phyloP scores from a whole-genome alignment of 371 early-diverging fungal genomes.

The Hamiltosporidium tvaerminnensis region DNA sequence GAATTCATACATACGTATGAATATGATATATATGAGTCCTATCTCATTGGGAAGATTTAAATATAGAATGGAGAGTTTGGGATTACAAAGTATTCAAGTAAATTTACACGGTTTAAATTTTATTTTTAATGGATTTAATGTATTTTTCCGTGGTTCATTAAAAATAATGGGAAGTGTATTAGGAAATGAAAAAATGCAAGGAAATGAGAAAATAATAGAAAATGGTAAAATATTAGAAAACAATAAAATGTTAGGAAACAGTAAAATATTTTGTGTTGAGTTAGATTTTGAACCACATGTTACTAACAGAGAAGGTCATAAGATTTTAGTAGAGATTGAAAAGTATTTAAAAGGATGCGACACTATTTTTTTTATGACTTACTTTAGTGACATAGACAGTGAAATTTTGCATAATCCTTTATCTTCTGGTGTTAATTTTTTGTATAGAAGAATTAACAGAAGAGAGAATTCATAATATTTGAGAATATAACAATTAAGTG shows the following conservation, averaged over 20 bases:
- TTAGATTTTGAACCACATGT: slow-evolving; percentile 38
- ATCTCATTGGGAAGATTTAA: too few relatives aligned
- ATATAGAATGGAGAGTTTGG: too few relatives aligned
- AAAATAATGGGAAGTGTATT: too few relatives aligned
- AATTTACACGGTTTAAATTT: too few relatives aligned
- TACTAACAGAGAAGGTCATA: slow-evolving; percentile 8
- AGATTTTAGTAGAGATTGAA: slow-evolving; percentile 29
- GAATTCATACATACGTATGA: slow-evolving; percentile 37
- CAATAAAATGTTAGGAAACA: too few relatives aligned
- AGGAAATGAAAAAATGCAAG: too few relatives aligned
- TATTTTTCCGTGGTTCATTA: too few relatives aligned
- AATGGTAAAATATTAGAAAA: too few relatives aligned
- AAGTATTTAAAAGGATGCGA: slow-evolving; percentile 37
- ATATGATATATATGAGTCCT: slow-evolving; percentile 39
- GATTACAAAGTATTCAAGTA: too few relatives aligned
- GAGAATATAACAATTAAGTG: too few relatives aligned
- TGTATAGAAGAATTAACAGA: slow-evolving; percentile 23
- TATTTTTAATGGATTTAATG: too few relatives aligned
- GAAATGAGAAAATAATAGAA: too few relatives aligned
- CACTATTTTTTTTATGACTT: slow-evolving; percentile 40
- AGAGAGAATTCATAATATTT: neutral
- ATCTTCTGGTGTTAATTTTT: slow-evolving; percentile 21
- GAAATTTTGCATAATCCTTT: slow-evolving; percentile 32
- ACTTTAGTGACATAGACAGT: slow-evolving; percentile 22
- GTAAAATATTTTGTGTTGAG: slow-evolving; percentile 34